A percentile compares a stretch with the other conserved stretches of the same genome.
phyloP scores from a whole-genome alignment of 495 filamentous ascomycete genomes.

The Penicillium arizonense region DNA sequence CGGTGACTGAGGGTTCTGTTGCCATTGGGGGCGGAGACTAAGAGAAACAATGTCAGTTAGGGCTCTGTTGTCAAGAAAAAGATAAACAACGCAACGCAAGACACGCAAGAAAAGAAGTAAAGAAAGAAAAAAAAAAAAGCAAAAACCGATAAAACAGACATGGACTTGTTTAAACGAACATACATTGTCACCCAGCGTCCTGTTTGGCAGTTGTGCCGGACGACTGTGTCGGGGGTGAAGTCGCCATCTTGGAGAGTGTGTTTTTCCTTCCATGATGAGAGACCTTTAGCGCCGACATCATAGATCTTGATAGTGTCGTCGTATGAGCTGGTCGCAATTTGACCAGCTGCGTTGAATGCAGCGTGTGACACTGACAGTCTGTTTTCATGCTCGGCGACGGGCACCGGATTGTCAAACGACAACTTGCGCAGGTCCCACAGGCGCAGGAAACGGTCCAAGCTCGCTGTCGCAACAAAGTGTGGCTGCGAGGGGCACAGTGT shows the following conservation, averaged over 20 bases:
- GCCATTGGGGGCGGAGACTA: conserved; percentile 93
- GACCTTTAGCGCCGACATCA: conserved; percentile 61
- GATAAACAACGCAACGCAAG: not conserved
- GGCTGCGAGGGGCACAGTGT: conserved; percentile 72
- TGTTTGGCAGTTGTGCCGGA: conserved; percentile 94
- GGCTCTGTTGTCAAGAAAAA: not conserved
- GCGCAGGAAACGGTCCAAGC: conserved; percentile 83
- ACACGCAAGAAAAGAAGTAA: not conserved
- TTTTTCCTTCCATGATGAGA: conserved; percentile 59
- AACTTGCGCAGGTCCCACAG: conserved; percentile 93
- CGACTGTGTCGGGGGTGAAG: conserved; percentile 65
- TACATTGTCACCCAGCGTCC: conserved; percentile 77
- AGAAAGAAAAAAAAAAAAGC: too few species aligned
- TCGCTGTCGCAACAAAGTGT: conserved; percentile 86
- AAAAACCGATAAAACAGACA: not conserved
- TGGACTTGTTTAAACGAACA: conserved; percentile 16
- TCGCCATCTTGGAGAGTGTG: conserved; percentile 55
- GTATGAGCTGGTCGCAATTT: conserved; percentile 88
- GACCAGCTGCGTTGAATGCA: conserved; percentile 76
- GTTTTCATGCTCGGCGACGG: conserved; percentile 79
- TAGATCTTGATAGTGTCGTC: conserved; percentile 95
- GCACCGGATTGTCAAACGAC: conserved; percentile 54
- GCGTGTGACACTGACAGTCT: conserved; percentile 87
- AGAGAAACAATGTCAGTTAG: conserved; percentile 25
- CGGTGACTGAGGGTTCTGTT: conserved; percentile 68